A percentile compares a stretch with the other conserved stretches of the same genome.
Evolutionary conservation across 2,329 filamentous ascomycete genomes (phyloP).

Genomic region (Aureobasidium melanogenum): DNA sequence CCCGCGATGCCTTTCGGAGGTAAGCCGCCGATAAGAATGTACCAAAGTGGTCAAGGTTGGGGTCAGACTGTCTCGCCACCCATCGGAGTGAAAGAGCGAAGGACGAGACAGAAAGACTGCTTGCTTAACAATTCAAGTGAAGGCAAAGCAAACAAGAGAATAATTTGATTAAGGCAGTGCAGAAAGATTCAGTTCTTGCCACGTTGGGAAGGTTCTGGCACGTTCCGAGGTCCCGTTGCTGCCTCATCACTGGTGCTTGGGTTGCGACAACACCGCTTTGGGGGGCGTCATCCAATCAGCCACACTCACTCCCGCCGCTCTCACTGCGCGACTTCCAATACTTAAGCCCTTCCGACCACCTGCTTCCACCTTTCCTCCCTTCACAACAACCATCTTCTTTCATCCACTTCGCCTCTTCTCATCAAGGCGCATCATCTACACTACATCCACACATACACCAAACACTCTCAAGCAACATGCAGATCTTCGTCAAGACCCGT

Average conservation of each 20-base stretch:
- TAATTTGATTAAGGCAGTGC: background rate
- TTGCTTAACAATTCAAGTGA: background rate
- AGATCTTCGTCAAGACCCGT: conserved; percentile 98
- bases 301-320: conserved; percentile 10
- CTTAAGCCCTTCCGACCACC: background rate
- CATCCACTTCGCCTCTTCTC: background rate
- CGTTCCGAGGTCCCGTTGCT: conserved; percentile 11
- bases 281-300: conserved; percentile 7
- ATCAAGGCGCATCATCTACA: conserved; percentile 12
- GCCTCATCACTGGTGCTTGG: background rate
- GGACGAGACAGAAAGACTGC: background rate
- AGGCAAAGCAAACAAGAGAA: conserved; percentile 3
- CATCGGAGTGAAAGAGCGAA: background rate
- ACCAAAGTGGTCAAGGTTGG: conserved; percentile 2
- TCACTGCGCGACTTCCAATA: background rate
- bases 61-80: conserved; percentile 3
- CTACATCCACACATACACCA: conserved; percentile 17
- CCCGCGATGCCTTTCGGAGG: conserved; percentile 3
- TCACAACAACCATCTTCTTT: background rate
- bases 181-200: background rate
- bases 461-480: conserved; percentile 59
- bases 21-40: conserved; percentile 11
- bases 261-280: conserved; percentile 7
- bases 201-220: conserved; percentile 11
- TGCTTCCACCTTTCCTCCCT: background rate